Base-by-base conservation (phyloP, 352 stramenopile genomes). In the Globisporangium alternatum region DNA sequence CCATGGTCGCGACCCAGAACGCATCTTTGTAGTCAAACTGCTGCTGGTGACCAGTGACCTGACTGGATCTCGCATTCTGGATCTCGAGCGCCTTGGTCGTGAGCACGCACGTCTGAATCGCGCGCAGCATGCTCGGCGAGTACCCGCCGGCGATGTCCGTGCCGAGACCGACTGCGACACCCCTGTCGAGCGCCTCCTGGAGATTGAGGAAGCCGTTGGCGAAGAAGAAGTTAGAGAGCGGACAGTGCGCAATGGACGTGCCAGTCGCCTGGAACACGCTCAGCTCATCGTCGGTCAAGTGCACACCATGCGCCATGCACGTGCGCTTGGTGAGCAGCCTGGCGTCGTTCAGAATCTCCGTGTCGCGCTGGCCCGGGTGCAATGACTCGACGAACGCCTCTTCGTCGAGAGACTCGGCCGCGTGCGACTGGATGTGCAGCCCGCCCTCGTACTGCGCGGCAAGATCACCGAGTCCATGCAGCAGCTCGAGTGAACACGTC, bases 61-160 rank as follows among this genome's bases (percentile, higher is more conserved):
- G 39, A 25, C 30, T 25, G 9, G 64, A 65, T 10, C 60, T 70
- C 3, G 41, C 59, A 13, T 82, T 72, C 54, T 65, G 65, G 21
- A 88, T 86, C 44, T 82, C 81, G n/a, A 82, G 54, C 25, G 70
- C 81, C 35, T 83, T 84, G 58, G 81, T 80, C 22, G 89, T 86
- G 25, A 97, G 60, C 37, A 97, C 88, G 1, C 86, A 80, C 37
- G 80, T 87, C 64, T 96, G 82, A 17, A 93, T 83, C 13, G 88
- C 83, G 53, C 87, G 81, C 28, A 98, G 71, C 78, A 98, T 97
- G 49, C 83, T 96, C 0, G 86, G 69, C 55, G 84, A 93, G 70
- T 98, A 97, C 5, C 93, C 93, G 15, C 93, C 93, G 3, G 91
- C 88, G 35, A 98, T 84, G 57, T 98, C 92, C 37, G 93, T 98